Base-by-base conservation (phyloP, 2,329 filamentous ascomycete species). In the Huntiella moniliformis region DNA sequence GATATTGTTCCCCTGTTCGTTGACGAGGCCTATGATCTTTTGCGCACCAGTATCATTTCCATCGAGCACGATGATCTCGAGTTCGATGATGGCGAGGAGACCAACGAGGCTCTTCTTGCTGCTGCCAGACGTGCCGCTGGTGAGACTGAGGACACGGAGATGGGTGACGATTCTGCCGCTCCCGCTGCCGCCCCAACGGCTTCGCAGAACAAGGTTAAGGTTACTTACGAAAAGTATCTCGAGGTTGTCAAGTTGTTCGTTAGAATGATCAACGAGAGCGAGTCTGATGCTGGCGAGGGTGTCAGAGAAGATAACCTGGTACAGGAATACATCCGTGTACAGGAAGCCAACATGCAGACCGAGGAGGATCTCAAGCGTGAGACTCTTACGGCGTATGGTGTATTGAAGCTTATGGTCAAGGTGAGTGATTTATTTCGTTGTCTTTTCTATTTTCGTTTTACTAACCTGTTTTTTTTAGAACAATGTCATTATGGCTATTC, bases 21-120 rank as follows among this genome's bases (percentile, higher is more conserved):
- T 12, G 73, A 81, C 36, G 91, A 98, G 62, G 91, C 88, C 0
- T 96, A 81, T 61, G 85, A 91, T 54, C 72, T 98, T 7, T 73
- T 98, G 10, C 72, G 86, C 37, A 87, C 95, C 63, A 91, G 82
- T 61, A 98, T 98, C 59, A 95, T 98, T 56, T 91, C 82, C 1
- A 91, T 98, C 18, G 91, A 98, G 63, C 91, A 96, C 57, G 91
- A 98, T 55, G 91, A 98, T 55, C 78, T 98, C 12, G 88, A 96
- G 57, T 79, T 98, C 51, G 85, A 94, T 45, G 86, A 87, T 4
- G 67, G 68, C 50, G 44, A 34, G 4, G 47, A 51, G 17, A 41
- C 44, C n/a, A 35, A 18, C 16, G 49, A 51, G 33, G 32, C 46
- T n/a, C 49, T 52, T 5, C 53, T 63, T n/a, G 63, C 63, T 12